A percentile compares a stretch with the other conserved stretches of the same genome.
Conservation (phyloP, 257 asterid species). For the Primulina huaijiensis region DNA sequence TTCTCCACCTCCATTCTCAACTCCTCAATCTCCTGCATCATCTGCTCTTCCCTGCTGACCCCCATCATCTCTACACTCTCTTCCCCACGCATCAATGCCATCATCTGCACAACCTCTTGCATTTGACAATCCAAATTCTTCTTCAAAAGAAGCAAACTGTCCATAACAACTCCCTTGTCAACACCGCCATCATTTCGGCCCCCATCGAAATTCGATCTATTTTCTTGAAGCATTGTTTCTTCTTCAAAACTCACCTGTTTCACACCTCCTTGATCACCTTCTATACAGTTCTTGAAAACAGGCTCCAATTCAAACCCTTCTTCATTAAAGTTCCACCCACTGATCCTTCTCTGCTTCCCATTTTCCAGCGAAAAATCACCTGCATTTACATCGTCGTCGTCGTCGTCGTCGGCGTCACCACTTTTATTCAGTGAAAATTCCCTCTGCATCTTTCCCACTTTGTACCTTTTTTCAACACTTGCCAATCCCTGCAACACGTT, state of each 20-base stretch:
- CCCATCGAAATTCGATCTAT: not conserved
- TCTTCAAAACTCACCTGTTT: conserved; percentile 39
- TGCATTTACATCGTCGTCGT: conserved; percentile 33
- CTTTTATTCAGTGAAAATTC: conserved; percentile 11
- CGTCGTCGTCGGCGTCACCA: not conserved
- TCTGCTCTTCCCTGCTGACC: conserved; percentile 37
- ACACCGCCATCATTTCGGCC: not conserved
- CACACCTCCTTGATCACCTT: conserved; percentile 2
- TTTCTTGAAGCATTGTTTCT: conserved; percentile 34
- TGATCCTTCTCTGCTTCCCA: conserved; percentile 61
- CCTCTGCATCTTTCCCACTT: conserved; percentile 19
- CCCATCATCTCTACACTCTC: conserved; percentile 29
- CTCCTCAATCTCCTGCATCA: conserved; percentile 43
- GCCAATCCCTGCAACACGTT: conserved; percentile 66
- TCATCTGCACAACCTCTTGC: conserved; percentile 43
- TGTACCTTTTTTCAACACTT: conserved; percentile 57
- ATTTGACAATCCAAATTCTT: conserved; percentile 60
- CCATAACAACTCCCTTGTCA: conserved; percentile 36
- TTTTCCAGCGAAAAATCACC: conserved; percentile 22
- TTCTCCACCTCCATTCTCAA: conserved; percentile 51
- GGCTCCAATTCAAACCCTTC: conserved; percentile 72
- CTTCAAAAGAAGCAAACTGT: conserved; percentile 39
- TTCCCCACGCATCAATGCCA: conserved; percentile 34
- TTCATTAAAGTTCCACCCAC: conserved; percentile 83
- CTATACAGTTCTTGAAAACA: conserved; percentile 45